phyloP scores from a whole-genome alignment of 2,329 filamentous ascomycete species.

The Calonectria pteridis region DNA sequence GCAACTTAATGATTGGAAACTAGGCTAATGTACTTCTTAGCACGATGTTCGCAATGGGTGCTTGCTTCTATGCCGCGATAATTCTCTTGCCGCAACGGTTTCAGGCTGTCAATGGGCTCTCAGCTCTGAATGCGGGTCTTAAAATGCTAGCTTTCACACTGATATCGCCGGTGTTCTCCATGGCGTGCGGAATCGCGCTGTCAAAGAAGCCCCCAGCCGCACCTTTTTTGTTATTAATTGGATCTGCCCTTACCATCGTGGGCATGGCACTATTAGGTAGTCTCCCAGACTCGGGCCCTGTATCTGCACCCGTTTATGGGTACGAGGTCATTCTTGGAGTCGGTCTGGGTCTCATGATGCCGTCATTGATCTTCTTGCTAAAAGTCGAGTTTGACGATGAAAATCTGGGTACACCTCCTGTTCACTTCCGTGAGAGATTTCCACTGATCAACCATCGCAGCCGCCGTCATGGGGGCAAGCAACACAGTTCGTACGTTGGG shows the following conservation, averaged over 20 bases:
- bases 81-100: neutral
- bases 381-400: neutral
- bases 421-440: neutral
- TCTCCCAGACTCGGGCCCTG: neutral
- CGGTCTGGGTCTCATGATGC: neutral
- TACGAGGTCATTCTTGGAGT: neutral
- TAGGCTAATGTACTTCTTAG: neutral
- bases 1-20: neutral
- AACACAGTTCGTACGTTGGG: neutral
- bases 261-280: neutral
- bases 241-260: neutral
- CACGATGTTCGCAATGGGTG: neutral
- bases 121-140: neutral
- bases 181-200: neutral
- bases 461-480: neutral
- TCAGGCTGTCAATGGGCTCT: neutral
- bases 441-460: neutral
- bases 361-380: neutral
- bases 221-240: neutral
- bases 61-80: neutral
- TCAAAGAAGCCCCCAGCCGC: neutral
- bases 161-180: neutral
- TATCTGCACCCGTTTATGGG: neutral
- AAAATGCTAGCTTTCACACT: neutral
- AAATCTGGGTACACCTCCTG: neutral